Conservation (phyloP, 2,329 filamentous ascomycete species). For the Sporothrix euskadiensis region DNA sequence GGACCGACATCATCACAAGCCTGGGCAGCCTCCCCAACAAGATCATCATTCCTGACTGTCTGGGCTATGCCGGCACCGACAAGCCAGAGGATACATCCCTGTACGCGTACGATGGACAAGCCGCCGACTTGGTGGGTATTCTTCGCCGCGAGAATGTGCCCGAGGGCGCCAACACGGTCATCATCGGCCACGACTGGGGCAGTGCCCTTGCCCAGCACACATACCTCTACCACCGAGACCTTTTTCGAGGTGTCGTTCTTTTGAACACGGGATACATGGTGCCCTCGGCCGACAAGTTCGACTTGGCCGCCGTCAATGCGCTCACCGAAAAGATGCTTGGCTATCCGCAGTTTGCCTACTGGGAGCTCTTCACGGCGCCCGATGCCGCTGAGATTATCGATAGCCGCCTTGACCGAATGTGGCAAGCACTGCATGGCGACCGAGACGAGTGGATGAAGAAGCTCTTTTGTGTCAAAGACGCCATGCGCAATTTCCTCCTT, state of each 20-base stretch:
- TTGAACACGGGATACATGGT: slow-evolving; percentile 47
- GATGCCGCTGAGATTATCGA: slow-evolving; percentile 45
- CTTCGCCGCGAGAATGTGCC: slow-evolving; percentile 42
- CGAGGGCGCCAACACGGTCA: slow-evolving; percentile 38
- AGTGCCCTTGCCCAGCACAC: slow-evolving; percentile 43
- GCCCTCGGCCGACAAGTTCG: slow-evolving; percentile 39
- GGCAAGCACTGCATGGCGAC: slow-evolving; percentile 39
- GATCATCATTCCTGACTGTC: slow-evolving; percentile 43
- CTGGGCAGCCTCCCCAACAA: slow-evolving; percentile 40
- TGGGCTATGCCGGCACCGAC: slow-evolving; percentile 45
- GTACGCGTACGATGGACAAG: slow-evolving; percentile 44
- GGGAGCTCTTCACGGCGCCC: slow-evolving; percentile 47
- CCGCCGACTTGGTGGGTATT: slow-evolving; percentile 45
- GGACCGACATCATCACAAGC: slow-evolving; percentile 42
- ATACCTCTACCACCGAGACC: slow-evolving; percentile 45
- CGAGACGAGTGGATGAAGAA: slow-evolving; percentile 36
- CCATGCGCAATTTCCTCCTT: slow-evolving; percentile 38
- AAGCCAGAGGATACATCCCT: slow-evolving; percentile 43
- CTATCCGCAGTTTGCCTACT: slow-evolving; percentile 45
- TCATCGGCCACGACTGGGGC: slow-evolving; percentile 55
- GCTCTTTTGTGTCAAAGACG: slow-evolving; percentile 42
- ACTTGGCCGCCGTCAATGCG: slow-evolving; percentile 42
- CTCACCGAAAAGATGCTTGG: slow-evolving; percentile 41
- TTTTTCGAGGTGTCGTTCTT: slow-evolving; percentile 46
- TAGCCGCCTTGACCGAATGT: slow-evolving; percentile 43